Base-by-base conservation (phyloP, 1,139 yeast genomes). In the Protomyces arabidopsidicola region DNA sequence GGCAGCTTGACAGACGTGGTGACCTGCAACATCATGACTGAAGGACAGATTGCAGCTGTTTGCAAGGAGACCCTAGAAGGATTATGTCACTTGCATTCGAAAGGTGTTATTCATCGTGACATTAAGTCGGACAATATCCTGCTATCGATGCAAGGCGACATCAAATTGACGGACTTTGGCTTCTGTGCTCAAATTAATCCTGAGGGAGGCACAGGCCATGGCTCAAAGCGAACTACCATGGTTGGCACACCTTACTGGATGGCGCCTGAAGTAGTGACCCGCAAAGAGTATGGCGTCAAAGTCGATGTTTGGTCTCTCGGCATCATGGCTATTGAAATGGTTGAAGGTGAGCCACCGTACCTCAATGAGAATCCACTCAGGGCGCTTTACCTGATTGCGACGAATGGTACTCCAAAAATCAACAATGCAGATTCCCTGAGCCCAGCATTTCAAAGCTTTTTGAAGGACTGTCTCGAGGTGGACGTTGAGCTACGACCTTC, bases 201-300 rank as follows among this genome's bases (percentile, higher is more conserved):
- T 72, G 79, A 83, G 60, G 87, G 88, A 66, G 20, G 22, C 14
- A 6, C 48, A 16, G 48, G 24, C 8, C 22, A 16, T 42, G 56
- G 55, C 9, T 77, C 87, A 67, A 91, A 91, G 76, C 84, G 98
- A 75, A 90, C 96, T 6, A 93, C 98, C 2, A 89, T 93, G 96
- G 98, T 93, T 20, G 98, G 98, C n/a, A 93, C 98, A 0, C 98
- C 98, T 3, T 93, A 93, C 75, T 93, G 98, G 98, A 93, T 93
- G 98, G 98, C 98, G 0, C 98, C 98, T 1, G 98, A 93, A 75
- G 97, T 93, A 65, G 97, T 93, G 22, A 84, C 90, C 9, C 81
- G 96, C 69, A 90, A 91, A 73, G 97, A 90, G 71, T 93, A 93
- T 74, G 98, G 97, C 1, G 96, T 97, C 50, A 91, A 95, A 76